phyloP scores from a whole-genome alignment of 2,329 filamentous ascomycete genomes.

The Aspergillus costaricaensis region DNA sequence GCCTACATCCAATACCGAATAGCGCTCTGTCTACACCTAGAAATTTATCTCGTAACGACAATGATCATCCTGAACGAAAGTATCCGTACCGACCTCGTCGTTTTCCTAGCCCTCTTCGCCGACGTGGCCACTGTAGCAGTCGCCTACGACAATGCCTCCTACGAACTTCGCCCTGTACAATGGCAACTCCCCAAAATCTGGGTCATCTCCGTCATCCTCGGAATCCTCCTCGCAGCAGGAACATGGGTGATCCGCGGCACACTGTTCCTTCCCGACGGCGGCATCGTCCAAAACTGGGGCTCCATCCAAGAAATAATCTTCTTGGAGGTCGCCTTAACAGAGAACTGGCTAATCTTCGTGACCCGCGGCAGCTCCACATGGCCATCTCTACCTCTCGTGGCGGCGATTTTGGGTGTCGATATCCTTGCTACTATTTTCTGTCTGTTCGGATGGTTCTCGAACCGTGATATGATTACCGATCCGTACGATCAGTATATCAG shows the following conservation, averaged over 20 bases:
- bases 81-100: constrained; percentile 69
- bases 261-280: constrained; percentile 68
- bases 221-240: constrained; percentile 65
- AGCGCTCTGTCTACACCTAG: constrained; percentile 70
- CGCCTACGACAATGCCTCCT: constrained; percentile 77
- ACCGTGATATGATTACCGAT: not conserved
- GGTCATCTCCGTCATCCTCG: constrained; percentile 64
- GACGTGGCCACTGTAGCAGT: constrained; percentile 78
- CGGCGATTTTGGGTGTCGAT: constrained; percentile 71
- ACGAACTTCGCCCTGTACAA: constrained; percentile 72
- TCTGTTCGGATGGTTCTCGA: constrained; percentile 71
- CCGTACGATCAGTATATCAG: not conserved
- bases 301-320: constrained; percentile 78
- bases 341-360: constrained; percentile 98
- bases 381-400: constrained; percentile 73
- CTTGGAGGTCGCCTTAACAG: constrained; percentile 85
- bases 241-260: constrained; percentile 75
- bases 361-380: constrained; percentile 78
- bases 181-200: constrained; percentile 82
- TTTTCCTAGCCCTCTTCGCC: constrained; percentile 77
- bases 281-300: constrained; percentile 74
- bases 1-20: constrained; percentile 77
- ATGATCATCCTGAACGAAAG: constrained; percentile 82
- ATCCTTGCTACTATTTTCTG: constrained; percentile 71
- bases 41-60: constrained; percentile 74